Evolutionary conservation across 805 yeast genomes (phyloP).

Genomic region (Nematodospora valgi): DNA sequence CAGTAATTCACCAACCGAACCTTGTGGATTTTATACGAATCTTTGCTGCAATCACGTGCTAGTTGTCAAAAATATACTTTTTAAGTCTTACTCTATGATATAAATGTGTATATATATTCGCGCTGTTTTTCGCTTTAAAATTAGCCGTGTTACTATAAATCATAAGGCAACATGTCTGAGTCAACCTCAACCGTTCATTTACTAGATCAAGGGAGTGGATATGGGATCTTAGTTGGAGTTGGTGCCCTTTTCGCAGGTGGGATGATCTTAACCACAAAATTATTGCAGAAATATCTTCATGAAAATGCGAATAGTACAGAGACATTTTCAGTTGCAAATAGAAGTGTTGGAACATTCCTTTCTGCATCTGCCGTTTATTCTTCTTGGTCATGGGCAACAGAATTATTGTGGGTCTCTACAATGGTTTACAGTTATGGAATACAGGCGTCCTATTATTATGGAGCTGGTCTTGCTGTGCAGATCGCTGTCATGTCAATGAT

Average conservation of each 20-base stretch:
- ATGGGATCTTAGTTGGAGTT: conserved; percentile 28
- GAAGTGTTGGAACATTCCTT: conserved; percentile 19
- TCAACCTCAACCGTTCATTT: no score
- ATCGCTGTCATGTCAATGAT: conserved; percentile 22
- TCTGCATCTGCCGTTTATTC: conserved; percentile 23
- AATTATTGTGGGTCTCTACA: conserved; percentile 21
- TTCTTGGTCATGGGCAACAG: conserved; percentile 30
- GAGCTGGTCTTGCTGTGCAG: conserved; percentile 25
- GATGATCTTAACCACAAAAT: conserved; percentile 22
- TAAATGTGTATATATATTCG: no score
- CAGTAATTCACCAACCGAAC: no score
- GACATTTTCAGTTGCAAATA: conserved; percentile 25
- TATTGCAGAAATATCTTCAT: conserved; percentile 20
- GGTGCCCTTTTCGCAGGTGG: conserved; percentile 30
- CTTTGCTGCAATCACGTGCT: no score
- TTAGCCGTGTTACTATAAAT: no score
- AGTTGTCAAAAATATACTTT: no score
- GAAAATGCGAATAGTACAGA: conserved; percentile 25
- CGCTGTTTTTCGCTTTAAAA: no score
- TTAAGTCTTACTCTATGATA: no score
- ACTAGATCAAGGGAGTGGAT: conserved; percentile 25
- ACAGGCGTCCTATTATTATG: conserved; percentile 21
- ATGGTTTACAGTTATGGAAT: conserved; percentile 26
- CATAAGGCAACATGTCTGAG: no score
- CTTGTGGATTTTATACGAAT: no score